Conservation (phyloP, 352 stramenopile species). For the Thraustochytrium striatum region DNA sequence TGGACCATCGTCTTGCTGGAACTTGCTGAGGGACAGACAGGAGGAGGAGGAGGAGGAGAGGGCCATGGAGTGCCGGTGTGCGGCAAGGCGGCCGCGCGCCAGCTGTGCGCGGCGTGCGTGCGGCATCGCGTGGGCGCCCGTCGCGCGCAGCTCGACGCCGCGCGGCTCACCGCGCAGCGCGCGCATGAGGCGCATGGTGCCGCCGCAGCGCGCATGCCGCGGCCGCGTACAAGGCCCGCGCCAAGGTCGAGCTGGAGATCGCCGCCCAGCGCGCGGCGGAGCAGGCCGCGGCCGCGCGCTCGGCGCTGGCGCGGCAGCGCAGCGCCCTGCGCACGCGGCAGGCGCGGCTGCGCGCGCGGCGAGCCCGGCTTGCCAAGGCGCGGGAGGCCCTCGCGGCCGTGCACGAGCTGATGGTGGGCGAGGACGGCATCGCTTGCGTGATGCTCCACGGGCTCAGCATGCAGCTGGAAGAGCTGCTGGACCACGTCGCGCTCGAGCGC, state of each 20-base stretch:
- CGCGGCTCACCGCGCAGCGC: not conserved
- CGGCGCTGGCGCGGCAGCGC: not conserved
- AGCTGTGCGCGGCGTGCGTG: not conserved
- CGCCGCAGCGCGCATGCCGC: too few relatives aligned
- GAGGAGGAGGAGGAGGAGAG: not conserved
- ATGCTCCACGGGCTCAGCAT: slow-evolving; percentile 27
- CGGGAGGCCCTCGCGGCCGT: not conserved
- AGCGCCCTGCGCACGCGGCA: slow-evolving; percentile 2
- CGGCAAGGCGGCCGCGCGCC: not conserved
- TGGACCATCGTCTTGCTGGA: too few relatives aligned
- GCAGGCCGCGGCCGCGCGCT: not conserved
- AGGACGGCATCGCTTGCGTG: slow-evolving; percentile 2
- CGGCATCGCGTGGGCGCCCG: not conserved
- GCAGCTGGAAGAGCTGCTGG: slow-evolving; percentile 37
- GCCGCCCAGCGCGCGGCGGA: not conserved
- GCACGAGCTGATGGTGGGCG: not conserved
- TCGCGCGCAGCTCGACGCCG: not conserved
- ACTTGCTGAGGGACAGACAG: not conserved
- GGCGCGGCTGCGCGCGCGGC: not conserved
- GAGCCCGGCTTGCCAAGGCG: not conserved
- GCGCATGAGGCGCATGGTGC: too few relatives aligned
- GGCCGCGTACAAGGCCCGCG: too few relatives aligned
- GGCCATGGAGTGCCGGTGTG: slow-evolving; percentile 24
- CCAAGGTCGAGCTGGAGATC: not conserved
- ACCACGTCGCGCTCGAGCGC: slow-evolving; percentile 16